Conservation (phyloP, 1,284 basidiomycete species). For the Sanguinoderma infundibulare region DNA sequence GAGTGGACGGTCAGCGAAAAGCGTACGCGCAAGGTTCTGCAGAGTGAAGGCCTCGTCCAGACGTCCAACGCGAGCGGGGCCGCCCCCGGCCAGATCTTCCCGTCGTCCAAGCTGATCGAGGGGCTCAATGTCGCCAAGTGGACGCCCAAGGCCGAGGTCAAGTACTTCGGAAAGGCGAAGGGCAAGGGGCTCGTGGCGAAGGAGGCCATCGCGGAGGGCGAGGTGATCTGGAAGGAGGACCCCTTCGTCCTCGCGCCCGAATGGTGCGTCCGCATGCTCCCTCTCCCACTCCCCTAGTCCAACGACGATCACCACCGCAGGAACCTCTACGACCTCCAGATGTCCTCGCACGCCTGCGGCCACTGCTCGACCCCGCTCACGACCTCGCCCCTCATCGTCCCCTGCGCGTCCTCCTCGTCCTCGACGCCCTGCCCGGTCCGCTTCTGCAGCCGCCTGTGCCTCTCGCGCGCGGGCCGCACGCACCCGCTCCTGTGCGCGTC, state of each 20-base stretch:
- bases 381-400: slow-evolving; percentile 50
- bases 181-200: slow-evolving; percentile 86
- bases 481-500: slow-evolving; percentile 79
- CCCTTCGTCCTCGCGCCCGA: slow-evolving; percentile 74
- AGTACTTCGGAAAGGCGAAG: slow-evolving; percentile 71
- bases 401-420: slow-evolving; percentile 51
- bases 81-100: slow-evolving; percentile 41
- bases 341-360: slow-evolving; percentile 57
- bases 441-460: slow-evolving; percentile 84
- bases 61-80: slow-evolving; percentile 22
- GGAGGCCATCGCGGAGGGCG: slow-evolving; percentile 68
- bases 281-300: background rate
- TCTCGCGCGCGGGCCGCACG: slow-evolving; percentile 58
- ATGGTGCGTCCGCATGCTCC: slow-evolving; percentile 49
- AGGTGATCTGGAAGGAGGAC: slow-evolving; percentile 84
- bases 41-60: slow-evolving; percentile 57
- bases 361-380: slow-evolving; percentile 70
- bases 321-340: slow-evolving; percentile 74
- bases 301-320: no score
- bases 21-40: slow-evolving; percentile 72
- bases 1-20: slow-evolving; percentile 84
- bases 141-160: slow-evolving; percentile 69
- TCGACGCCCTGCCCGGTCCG: slow-evolving; percentile 57
- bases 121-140: slow-evolving; percentile 64
- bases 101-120: slow-evolving; percentile 70